These are phyloP conservation scores for Podaxis sp. DNA, from an alignment of 768 basidiomycete genomes.

Conservation along the genomic window DNA sequence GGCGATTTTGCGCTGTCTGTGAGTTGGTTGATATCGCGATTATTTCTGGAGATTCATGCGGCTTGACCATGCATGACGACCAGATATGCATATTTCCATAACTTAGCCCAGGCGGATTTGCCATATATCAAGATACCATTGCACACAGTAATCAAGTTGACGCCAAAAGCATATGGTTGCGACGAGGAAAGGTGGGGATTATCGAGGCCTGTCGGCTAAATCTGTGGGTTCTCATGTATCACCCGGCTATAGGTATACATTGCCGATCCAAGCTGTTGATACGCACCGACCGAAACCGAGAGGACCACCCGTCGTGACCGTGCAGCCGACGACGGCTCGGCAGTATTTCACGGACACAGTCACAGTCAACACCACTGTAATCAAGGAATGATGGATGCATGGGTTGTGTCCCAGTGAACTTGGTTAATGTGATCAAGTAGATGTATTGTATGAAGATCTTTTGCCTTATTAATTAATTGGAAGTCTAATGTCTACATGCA, in stretches of 20 bases:
- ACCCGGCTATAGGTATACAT: constrained; percentile 55
- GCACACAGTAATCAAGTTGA: constrained; percentile 97
- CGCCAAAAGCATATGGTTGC: constrained; percentile 97
- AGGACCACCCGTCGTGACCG: constrained; percentile 24
- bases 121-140: constrained; percentile 97
- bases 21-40: constrained; percentile 20
- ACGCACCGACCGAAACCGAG: constrained; percentile 76
- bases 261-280: constrained; percentile 92
- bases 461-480: neutral
- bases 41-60: neutral
- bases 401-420: neutral
- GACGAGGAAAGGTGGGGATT: constrained; percentile 85
- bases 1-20: constrained; percentile 80
- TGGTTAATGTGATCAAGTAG: neutral
- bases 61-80: constrained; percentile 18
- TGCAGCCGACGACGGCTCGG: constrained; percentile 32
- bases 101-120: constrained; percentile 86
- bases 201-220: neutral
- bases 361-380: neutral
- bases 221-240: neutral
- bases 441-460: neutral
- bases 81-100: constrained; percentile 96
- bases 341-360: constrained; percentile 36
- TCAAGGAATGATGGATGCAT: neutral
- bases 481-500: no score